Base-by-base conservation (phyloP, 257 asterid genomes). In the Ophiorrhiza pumila region DNA sequence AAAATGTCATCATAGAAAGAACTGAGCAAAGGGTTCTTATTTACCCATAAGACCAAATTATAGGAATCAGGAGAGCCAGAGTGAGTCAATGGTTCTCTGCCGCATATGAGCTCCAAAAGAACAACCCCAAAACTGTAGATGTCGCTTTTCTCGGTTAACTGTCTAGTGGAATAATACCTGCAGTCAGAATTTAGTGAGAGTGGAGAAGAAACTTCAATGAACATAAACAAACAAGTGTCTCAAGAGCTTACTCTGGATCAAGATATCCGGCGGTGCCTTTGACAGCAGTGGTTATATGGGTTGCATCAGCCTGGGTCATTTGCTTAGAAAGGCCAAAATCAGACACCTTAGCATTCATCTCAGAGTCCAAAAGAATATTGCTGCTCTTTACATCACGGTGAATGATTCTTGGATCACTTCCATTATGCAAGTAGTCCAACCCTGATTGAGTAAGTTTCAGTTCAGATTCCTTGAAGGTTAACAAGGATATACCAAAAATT, bases 251-350 rank as follows among this genome's bases (percentile, higher is more conserved):
- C 98, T 93, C 98, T 10, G 98, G 98, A 86, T 93, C 98, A 63
- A 93, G 91, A 78, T 93, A 93, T 78, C 98, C 98, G 42, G 97
- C 97, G 34, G 96, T 91, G 87, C 97, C 97, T 79, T 91, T 91
- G 72, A 91, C 96, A 27, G 85, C 80, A 35, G 98, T 93, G 56
- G 97, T 93, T 29, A 93, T 85, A 78, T 89, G 96, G 55, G 96
- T 88, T 74, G 89, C 96, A 80, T 89, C 98, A 37, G 90, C 80
- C 74, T 85, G 92, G 47, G 87, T 83, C 71, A 89, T 83, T 78
- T 91, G 97, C 87, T 91, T 91, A 49, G 94, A 91, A 35, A 93
- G 96, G 65, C 98, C 98, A 77, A 93, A 93, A 70, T 93, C 98
- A 52, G 90, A 87, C 65, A 93, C 93, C 82, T 89, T 93, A 46